These are phyloP conservation scores for Fomes fomentarius DNA, from an alignment of 1,284 basidiomycete genomes.

Conservation along the genomic window DNA sequence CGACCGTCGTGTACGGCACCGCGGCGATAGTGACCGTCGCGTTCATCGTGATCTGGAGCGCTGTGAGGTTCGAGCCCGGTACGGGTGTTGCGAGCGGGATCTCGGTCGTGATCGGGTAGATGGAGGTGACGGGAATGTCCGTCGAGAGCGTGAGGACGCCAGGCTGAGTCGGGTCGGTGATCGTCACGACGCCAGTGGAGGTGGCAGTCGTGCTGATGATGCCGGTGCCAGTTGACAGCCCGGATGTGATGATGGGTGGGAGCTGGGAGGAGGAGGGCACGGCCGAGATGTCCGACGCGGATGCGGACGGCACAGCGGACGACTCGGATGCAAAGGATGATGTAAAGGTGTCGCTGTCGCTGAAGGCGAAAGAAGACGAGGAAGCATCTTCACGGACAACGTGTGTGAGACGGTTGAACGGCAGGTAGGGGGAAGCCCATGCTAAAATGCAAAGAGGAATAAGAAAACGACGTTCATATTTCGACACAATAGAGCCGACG, in stretches of 20 bases:
- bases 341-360: too few species aligned
- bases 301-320: not conserved
- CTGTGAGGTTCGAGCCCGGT: not conserved
- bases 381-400: not conserved
- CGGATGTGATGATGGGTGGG: not conserved
- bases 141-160: not conserved
- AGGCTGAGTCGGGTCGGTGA: not conserved
- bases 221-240: not conserved
- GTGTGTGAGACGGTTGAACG: not conserved
- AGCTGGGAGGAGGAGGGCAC: not conserved
- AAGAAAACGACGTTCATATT: not conserved
- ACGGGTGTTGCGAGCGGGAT: not conserved
- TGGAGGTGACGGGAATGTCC: not conserved
- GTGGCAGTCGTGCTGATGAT: not conserved
- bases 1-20: not conserved
- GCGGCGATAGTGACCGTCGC: not conserved
- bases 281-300: not conserved
- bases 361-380: not conserved
- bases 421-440: not conserved
- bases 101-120: not conserved
- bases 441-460: not conserved
- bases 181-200: not conserved
- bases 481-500: not conserved
- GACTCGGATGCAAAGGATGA: not conserved
- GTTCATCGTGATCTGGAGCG: not conserved